phyloP scores from a whole-genome alignment of 768 basidiomycete species.

The Ephemerocybe angulata region DNA sequence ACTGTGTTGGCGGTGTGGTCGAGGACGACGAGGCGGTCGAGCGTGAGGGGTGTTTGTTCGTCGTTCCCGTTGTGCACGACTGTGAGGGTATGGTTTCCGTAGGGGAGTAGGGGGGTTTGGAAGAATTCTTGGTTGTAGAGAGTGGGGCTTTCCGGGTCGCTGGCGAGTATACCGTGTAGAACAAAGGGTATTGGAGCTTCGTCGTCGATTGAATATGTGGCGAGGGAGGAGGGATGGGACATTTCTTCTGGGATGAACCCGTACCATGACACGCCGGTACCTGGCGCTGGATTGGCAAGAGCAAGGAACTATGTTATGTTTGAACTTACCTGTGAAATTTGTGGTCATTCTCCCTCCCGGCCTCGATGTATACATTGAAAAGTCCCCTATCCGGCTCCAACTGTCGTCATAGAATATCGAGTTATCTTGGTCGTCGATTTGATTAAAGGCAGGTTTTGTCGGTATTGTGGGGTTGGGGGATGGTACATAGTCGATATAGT shows the following conservation, averaged over 20 bases:
- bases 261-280: conserved; percentile 3
- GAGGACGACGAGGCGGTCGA: conserved; percentile 5
- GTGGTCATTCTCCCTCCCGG: background rate
- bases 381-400: background rate
- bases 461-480: background rate
- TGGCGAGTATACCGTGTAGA: background rate
- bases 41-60: conserved; percentile 6
- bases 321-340: background rate
- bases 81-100: conserved; percentile 1
- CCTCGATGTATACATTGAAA: background rate
- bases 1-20: background rate
- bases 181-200: background rate
- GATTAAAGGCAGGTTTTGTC: background rate
- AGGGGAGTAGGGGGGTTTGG: background rate
- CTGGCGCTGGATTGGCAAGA: background rate
- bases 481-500: background rate
- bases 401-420: background rate
- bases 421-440: background rate
- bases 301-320: too few relatives aligned
- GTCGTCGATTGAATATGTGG: background rate
- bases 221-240: background rate
- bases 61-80: conserved; percentile 5
- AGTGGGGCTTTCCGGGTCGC: background rate
- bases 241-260: background rate
- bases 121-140: conserved; percentile 8